These are phyloP conservation scores for Vitis hybrid DNA, from an alignment of 177 flowering plant species.

Conservation along the genomic window DNA sequence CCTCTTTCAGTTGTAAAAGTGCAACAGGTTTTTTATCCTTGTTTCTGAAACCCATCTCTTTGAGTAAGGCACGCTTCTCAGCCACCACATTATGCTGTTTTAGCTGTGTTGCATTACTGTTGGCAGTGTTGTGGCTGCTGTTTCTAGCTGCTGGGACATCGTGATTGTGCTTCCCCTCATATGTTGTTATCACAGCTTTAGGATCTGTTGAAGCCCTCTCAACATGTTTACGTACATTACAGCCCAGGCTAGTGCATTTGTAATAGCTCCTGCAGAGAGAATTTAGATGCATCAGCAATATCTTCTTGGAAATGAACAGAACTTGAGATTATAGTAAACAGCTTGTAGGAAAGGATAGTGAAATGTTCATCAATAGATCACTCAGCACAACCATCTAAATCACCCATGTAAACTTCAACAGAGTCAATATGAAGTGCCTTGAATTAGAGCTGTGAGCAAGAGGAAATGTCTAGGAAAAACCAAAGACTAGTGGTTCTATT, in stretches of 20 bases:
- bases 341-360: not conserved
- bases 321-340: not conserved
- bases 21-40: constrained; percentile 45
- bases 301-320: not conserved
- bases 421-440: too few relatives aligned
- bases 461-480: too few relatives aligned
- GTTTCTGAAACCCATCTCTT: constrained; percentile 34
- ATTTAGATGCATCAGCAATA: constrained; percentile 18
- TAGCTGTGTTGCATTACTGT: constrained; percentile 24
- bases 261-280: constrained; percentile 82
- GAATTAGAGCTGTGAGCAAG: too few relatives aligned
- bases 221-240: constrained; percentile 91
- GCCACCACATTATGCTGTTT: constrained; percentile 33
- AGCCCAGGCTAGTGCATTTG: constrained; percentile 78
- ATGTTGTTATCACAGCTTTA: constrained; percentile 87
- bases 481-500: too few relatives aligned
- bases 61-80: constrained; percentile 29
- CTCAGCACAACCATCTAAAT: too few relatives aligned
- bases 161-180: constrained; percentile 95
- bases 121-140: constrained; percentile 44
- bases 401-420: too few relatives aligned
- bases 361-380: too few relatives aligned
- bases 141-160: constrained; percentile 68
- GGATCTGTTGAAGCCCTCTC: constrained; percentile 85
- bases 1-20: constrained; percentile 54